A percentile compares a stretch with the other conserved stretches of the same genome.
phyloP scores from a whole-genome alignment of 306 rosid species.

The Chamaecrista fasciculata region DNA sequence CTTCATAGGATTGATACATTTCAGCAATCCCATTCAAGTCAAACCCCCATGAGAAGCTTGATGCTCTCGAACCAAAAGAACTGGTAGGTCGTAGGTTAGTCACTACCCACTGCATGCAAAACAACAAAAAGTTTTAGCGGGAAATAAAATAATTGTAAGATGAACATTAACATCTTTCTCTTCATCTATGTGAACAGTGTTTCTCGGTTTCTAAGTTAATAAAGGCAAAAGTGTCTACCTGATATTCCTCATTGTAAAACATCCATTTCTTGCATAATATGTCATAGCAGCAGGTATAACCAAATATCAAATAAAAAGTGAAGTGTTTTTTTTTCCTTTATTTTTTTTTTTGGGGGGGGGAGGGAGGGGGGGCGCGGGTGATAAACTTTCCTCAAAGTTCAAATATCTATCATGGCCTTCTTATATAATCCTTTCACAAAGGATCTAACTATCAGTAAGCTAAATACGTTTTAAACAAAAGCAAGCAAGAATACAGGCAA shows the following conservation, averaged over 20 bases:
- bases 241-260: too few species aligned
- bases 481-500: constrained; percentile 23
- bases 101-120: constrained; percentile 79
- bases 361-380: too few species aligned
- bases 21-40: constrained; percentile 84
- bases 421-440: too few species aligned
- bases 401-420: too few species aligned
- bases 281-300: neutral
- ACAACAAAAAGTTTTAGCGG: neutral
- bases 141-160: neutral
- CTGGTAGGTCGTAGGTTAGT: constrained; percentile 71
- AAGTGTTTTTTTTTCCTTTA: too few species aligned
- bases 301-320: neutral
- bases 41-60: constrained; percentile 76
- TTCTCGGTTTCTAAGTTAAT: constrained; percentile 6
- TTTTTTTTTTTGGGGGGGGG: too few species aligned
- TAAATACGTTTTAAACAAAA: too few species aligned
- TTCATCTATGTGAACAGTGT: neutral
- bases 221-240: too few species aligned
- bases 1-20: constrained; percentile 90
- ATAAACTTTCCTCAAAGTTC: too few species aligned
- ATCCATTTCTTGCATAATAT: neutral
- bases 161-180: constrained; percentile 17
- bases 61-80: constrained; percentile 43
- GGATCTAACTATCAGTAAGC: too few species aligned